Percentiles rank a stretch among this genome's conserved stretches.
phyloP scores from a whole-genome alignment of 768 basidiomycete genomes.

The Leccinum sublutescens region DNA sequence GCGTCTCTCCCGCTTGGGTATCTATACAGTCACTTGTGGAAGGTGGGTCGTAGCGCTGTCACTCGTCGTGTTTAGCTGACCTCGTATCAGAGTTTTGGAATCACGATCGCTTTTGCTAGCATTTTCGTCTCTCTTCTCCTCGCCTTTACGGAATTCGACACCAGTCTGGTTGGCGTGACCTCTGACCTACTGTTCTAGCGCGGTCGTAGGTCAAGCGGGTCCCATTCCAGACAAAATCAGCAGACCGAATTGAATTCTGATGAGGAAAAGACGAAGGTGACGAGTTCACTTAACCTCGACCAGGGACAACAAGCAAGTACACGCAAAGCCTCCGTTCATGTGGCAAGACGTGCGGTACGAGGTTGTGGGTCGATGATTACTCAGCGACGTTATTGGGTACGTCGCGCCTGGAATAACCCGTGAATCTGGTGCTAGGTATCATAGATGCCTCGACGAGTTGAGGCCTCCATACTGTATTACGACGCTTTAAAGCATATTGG shows the following conservation, averaged over 20 bases:
- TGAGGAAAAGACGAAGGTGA: no score
- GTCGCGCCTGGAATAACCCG: conserved; percentile 53
- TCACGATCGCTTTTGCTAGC: conserved; percentile 61
- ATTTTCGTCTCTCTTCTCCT: conserved; percentile 59
- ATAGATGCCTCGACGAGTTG: no score
- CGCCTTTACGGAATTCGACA: conserved; percentile 65
- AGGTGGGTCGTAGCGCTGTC: conserved; percentile 28
- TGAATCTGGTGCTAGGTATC: conserved; percentile 45
- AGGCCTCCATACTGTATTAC: conserved; percentile 20
- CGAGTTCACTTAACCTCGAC: no score
- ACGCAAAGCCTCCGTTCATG: no score
- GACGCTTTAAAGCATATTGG: conserved; percentile 49
- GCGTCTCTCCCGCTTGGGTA: conserved; percentile 43
- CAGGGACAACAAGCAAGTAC: no score
- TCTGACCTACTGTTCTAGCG: no score
- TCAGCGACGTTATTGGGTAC: conserved; percentile 66
- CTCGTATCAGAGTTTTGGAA: conserved; percentile 58
- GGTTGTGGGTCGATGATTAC: conserved; percentile 54
- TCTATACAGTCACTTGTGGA: conserved; percentile 48
- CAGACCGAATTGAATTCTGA: no score
- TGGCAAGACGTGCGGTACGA: conserved; percentile 21
- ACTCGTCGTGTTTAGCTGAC: neutral
- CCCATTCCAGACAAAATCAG: no score
- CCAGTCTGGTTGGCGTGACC: no score
- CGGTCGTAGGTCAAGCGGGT: no score